Conservation (phyloP, 352 stramenopile genomes). For the Phytophthora chlamydospora region DNA sequence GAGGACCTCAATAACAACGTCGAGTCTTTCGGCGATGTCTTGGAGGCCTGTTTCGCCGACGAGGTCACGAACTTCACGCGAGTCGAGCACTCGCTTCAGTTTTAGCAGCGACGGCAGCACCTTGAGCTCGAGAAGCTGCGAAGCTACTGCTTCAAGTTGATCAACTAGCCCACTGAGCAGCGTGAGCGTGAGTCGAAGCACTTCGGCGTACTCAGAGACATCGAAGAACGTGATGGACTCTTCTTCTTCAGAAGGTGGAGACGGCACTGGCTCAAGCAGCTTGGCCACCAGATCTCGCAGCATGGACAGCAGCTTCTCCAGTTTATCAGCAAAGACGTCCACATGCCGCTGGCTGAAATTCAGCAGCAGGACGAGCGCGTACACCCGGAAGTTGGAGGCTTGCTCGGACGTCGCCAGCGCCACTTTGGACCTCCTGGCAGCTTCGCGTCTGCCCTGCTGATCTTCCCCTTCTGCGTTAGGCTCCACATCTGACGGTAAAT, state of each 20-base stretch:
- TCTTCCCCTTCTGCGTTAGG: background rate
- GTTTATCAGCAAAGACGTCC: slow-evolving; percentile 33
- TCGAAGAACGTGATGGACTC: slow-evolving; percentile 24
- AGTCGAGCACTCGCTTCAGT: slow-evolving; percentile 42
- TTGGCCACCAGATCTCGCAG: slow-evolving; percentile 40
- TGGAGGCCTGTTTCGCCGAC: slow-evolving; percentile 24
- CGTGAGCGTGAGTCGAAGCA: slow-evolving; percentile 61
- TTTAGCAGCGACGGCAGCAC: slow-evolving; percentile 36
- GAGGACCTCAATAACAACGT: slow-evolving; percentile 41
- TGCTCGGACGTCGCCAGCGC: slow-evolving; percentile 48
- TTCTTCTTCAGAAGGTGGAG: slow-evolving; percentile 7
- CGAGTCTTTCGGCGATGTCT: slow-evolving; percentile 44
- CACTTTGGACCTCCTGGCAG: slow-evolving; percentile 13
- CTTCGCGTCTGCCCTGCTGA: background rate
- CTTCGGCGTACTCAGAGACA: slow-evolving; percentile 53
- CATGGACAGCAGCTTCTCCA: slow-evolving; percentile 41
- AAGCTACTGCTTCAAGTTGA: slow-evolving; percentile 40
- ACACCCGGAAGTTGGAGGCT: slow-evolving; percentile 71
- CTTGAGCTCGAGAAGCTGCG: slow-evolving; percentile 52
- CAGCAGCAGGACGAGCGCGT: slow-evolving; percentile 74
- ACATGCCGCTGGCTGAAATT: slow-evolving; percentile 73
- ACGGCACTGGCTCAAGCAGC: slow-evolving; percentile 28
- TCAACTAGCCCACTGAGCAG: slow-evolving; percentile 56
- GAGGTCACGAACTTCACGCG: slow-evolving; percentile 11
- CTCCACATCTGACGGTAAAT: slow-evolving; percentile 9